These are phyloP conservation scores for Sistotremastrum suecicum DNA, from an alignment of 768 basidiomycete genomes.

Conservation along the genomic window DNA sequence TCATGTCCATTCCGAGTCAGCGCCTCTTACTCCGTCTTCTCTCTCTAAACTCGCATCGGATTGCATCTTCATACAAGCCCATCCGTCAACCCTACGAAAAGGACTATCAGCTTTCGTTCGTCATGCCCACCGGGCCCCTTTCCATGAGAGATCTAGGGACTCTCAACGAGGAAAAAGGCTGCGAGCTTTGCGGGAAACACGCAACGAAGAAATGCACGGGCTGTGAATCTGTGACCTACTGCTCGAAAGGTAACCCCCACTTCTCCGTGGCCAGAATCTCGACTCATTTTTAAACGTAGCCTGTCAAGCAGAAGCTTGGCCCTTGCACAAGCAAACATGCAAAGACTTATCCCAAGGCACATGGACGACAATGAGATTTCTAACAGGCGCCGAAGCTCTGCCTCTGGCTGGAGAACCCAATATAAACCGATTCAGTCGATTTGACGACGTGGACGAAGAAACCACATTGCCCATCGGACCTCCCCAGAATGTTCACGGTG, in stretches of 20 bases:
- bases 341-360: conserved; percentile 23
- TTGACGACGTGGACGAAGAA: too few relatives aligned
- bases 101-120: conserved; percentile 17
- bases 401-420: too few relatives aligned
- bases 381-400: too few relatives aligned
- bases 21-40: conserved; percentile 18
- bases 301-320: conserved; percentile 28
- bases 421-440: too few relatives aligned
- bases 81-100: conserved; percentile 11
- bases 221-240: conserved; percentile 23
- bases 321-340: conserved; percentile 22
- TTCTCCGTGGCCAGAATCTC: too few relatives aligned
- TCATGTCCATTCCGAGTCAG: too few relatives aligned
- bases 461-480: background rate
- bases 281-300: conserved; percentile 10
- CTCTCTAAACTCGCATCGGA: conserved; percentile 17
- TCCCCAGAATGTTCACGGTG: conserved; percentile 20
- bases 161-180: conserved; percentile 21
- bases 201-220: conserved; percentile 19
- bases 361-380: conserved; percentile 19
- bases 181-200: conserved; percentile 25
- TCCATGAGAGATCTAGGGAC: conserved; percentile 21
- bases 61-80: conserved; percentile 15
- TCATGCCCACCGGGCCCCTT: conserved; percentile 24
- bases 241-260: conserved; percentile 17